Conservation (phyloP, 75 land plant species). For the Pinus tabuliformis region DNA sequence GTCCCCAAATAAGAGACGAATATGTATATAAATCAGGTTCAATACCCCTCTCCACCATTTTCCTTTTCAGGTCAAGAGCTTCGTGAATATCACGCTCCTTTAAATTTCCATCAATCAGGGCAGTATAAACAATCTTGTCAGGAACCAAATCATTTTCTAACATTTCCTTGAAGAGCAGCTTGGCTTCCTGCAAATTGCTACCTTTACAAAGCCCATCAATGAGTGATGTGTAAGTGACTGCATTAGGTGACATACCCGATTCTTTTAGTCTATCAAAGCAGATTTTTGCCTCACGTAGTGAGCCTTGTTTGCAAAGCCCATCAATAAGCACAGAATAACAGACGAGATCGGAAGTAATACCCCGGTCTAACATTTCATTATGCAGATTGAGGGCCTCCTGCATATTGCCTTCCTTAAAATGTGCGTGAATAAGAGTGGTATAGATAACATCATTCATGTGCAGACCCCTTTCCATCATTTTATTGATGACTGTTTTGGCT, state of each 20-base stretch:
- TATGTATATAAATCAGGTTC: conserved; percentile 61
- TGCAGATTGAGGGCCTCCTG: conserved; percentile 36
- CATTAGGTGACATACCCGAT: conserved; percentile 49
- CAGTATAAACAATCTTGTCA: conserved; percentile 36
- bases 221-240: conserved; percentile 49
- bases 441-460: conserved; percentile 32
- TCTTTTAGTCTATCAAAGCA: conserved; percentile 36
- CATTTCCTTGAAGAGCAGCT: conserved; percentile 47
- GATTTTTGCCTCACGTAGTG: conserved; percentile 31
- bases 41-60: conserved; percentile 57
- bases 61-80: conserved; percentile 42
- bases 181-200: conserved; percentile 31
- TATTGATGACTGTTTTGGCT: conserved; percentile 26
- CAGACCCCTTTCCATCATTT: conserved; percentile 37
- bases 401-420: conserved; percentile 38
- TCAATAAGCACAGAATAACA: conserved; percentile 40
- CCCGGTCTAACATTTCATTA: conserved; percentile 27
- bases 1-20: conserved; percentile 41
- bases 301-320: conserved; percentile 54
- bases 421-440: conserved; percentile 49
- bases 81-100: conserved; percentile 51
- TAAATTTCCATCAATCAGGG: conserved; percentile 38
- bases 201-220: conserved; percentile 60
- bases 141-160: conserved; percentile 29
- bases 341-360: conserved; percentile 21